phyloP scores from a whole-genome alignment of 139 green algal genomes.

The Asterochloris erici region DNA sequence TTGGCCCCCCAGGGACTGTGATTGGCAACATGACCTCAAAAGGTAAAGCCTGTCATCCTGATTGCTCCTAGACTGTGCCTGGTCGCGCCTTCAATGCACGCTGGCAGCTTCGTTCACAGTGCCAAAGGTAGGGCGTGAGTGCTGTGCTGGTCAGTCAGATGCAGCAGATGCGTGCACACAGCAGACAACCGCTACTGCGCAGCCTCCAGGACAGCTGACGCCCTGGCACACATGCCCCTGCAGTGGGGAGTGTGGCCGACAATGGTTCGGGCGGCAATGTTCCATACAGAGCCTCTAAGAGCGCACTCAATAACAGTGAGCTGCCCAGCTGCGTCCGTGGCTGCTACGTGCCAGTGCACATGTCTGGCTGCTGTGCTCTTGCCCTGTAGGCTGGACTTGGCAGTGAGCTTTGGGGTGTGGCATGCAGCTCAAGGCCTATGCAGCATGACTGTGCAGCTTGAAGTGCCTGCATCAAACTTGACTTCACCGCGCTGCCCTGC shows the following conservation, averaged over 20 bases:
- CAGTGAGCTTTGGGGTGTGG: neutral
- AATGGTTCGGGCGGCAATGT: conserved; percentile 42
- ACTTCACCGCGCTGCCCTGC: neutral
- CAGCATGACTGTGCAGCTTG: neutral
- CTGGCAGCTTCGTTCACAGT: neutral
- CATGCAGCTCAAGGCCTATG: neutral
- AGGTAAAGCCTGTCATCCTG: neutral
- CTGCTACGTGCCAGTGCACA: neutral
- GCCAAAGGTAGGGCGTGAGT: neutral
- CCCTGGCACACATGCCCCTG: neutral
- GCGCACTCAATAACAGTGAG: conserved; percentile 61
- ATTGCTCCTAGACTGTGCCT: neutral
- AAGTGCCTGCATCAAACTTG: neutral
- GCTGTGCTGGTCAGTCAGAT: neutral
- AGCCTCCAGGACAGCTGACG: neutral
- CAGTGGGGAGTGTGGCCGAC: conserved; percentile 42
- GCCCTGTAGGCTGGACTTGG: neutral
- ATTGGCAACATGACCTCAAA: conserved; percentile 31
- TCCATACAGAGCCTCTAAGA: conserved; percentile 65
- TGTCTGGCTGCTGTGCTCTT: neutral
- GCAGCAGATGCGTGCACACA: neutral
- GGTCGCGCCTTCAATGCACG: neutral
- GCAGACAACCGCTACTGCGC: neutral
- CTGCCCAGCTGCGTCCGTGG: neutral
- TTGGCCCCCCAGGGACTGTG: conserved; percentile 27